These are phyloP conservation scores for Boletus insuetus DNA, from an alignment of 768 basidiomycete genomes.

Conservation along the genomic window DNA sequence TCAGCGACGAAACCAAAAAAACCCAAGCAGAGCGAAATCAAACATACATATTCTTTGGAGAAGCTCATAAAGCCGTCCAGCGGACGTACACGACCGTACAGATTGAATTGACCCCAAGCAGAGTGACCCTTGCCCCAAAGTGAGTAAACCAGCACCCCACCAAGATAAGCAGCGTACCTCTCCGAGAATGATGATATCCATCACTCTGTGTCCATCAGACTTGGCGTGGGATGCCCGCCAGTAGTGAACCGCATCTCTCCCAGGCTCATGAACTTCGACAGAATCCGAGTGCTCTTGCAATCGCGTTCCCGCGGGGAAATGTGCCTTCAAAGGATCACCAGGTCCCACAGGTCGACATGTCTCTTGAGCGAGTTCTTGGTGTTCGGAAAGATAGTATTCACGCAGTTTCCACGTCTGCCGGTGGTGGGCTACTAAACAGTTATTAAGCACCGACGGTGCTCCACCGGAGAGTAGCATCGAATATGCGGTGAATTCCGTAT, in stretches of 20 bases:
- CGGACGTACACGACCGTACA: constrained; percentile 76
- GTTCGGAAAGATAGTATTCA: constrained; percentile 61
- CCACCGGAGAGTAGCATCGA: constrained; percentile 71
- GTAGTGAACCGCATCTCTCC: constrained; percentile 32
- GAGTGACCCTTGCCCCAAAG: constrained; percentile 72
- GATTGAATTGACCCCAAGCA: constrained; percentile 84
- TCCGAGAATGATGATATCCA: constrained; percentile 69
- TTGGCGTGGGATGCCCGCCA: constrained; percentile 21
- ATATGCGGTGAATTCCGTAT: constrained; percentile 84
- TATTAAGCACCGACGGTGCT: constrained; percentile 62
- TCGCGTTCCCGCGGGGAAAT: constrained; percentile 53
- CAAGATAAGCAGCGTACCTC: constrained; percentile 45
- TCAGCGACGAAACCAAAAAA: background rate
- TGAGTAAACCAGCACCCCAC: constrained; percentile 2
- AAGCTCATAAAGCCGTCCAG: constrained; percentile 79
- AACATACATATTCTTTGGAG: constrained; percentile 79
- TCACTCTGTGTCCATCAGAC: constrained; percentile 30
- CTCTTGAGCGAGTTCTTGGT: constrained; percentile 16
- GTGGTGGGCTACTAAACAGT: constrained; percentile 76
- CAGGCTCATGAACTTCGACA: constrained; percentile 47
- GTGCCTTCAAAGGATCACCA: constrained; percentile 63
- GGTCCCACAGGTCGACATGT: constrained; percentile 39
- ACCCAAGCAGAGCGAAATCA: background rate
- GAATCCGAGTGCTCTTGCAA: constrained; percentile 48
- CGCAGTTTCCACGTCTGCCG: constrained; percentile 87